Base-by-base conservation (phyloP, 164 flowering plant species). In the Macadamia integrifolia region DNA sequence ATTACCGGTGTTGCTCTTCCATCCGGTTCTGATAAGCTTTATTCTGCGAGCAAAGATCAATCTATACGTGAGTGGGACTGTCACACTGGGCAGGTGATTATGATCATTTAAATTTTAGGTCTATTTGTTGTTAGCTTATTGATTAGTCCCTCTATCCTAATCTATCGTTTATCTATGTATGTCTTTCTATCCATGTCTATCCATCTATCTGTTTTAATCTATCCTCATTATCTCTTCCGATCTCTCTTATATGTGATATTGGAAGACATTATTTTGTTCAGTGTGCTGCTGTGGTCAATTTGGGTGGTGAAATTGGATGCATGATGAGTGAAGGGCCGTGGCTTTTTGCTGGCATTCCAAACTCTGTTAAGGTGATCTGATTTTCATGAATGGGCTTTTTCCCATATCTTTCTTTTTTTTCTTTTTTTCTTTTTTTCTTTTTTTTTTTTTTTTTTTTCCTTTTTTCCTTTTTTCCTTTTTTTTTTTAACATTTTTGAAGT, bases 271-370 rank as follows among this genome's bases (percentile, higher is more conserved):
- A n/a, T 44, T 73, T 49, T 62, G 48, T 75, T 65, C 74, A 94
- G 99, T 86, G 97, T 78, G 79, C 75, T 58, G 83, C 71, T 32
- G 80, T 79, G 29, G 49, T 86, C 57, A 84, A 80, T 78, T 74
- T 92, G 74, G 96, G 90, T 13, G 90, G 84, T 72, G 95, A 92
- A 76, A 80, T 94, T 32, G 98, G 99, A 46, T 89, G 92, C 71
- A 81, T 94, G 91, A 86, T 94, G 28, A 89, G 85, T 80, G 99
- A 92, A 83, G 98, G 99, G 49, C 93, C 98, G 30, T 94, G 97
- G 98, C 52, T 94, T 18, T 94, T 94, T 80, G 87, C 88, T 65
- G 99, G 99, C 61, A 63, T 87, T 68, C 89, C 89, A 49, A 88
- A 89, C 82, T 10, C 73, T 73, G 94, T 94, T 55, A 94, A 90